Percentiles rank a stretch among this genome's conserved stretches.
phyloP scores from a whole-genome alignment of 441 rosid genomes.

The Manihot esculenta region DNA sequence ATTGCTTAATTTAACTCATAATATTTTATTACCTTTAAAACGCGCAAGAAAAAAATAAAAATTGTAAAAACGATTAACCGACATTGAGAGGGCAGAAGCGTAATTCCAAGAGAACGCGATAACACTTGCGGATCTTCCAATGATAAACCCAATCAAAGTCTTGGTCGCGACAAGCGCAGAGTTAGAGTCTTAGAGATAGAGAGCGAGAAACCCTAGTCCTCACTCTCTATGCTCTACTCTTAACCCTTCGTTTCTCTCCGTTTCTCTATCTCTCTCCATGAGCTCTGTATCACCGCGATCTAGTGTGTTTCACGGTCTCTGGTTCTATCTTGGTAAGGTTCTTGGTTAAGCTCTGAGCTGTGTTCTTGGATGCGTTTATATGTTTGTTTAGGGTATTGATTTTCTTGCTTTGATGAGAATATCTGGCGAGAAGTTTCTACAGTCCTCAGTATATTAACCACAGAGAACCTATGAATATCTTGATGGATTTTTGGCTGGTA shows the following conservation, averaged over 20 bases:
- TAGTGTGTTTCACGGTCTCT: not conserved
- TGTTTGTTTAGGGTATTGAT: not conserved
- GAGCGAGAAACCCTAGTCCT: not conserved
- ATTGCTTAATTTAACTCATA: too few relatives aligned
- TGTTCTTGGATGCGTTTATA: too few relatives aligned
- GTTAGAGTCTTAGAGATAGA: conserved; percentile 1
- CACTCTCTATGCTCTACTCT: not conserved
- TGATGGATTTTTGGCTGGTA: not conserved
- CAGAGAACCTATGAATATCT: not conserved
- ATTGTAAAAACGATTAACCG: not conserved
- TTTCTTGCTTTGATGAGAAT: not conserved
- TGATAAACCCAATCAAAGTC: not conserved
- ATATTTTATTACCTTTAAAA: too few relatives aligned
- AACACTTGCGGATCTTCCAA: conserved; percentile 1
- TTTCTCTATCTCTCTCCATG: too few relatives aligned
- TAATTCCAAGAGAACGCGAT: not conserved
- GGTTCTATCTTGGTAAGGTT: conserved; percentile 7
- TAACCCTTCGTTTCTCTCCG: not conserved
- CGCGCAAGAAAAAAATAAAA: too few relatives aligned
- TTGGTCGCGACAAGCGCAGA: conserved; percentile 3
- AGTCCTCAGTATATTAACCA: not conserved
- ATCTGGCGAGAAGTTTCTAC: not conserved
- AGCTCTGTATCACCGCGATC: not conserved
- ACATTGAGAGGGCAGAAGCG: not conserved
- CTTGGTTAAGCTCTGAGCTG: too few relatives aligned